Percentiles rank a stretch among this genome's conserved stretches.
These are phyloP conservation scores for Trametes cingulata DNA, from an alignment of 768 basidiomycete species.

Conservation along the genomic window DNA sequence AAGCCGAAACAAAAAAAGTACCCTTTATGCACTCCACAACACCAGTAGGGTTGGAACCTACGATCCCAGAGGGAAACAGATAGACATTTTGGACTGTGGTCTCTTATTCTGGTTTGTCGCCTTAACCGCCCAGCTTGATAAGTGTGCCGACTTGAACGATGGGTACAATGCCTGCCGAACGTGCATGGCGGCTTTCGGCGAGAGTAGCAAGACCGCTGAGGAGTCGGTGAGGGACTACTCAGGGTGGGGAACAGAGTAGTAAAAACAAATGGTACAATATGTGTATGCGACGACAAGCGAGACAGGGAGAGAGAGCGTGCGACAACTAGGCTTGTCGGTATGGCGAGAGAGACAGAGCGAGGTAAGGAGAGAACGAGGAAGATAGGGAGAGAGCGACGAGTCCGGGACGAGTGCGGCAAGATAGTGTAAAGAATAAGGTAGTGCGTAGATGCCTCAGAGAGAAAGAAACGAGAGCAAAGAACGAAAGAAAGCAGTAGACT, in stretches of 20 bases:
- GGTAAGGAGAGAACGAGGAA: neutral
- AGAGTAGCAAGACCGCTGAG: no score
- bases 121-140: neutral
- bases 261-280: neutral
- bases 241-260: no score
- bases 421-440: conserved; percentile 5
- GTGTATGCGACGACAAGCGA: no score
- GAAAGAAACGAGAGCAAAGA: neutral
- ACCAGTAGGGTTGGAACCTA: conserved; percentile 8
- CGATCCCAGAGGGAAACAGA: conserved; percentile 3
- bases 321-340: no score
- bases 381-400: no score
- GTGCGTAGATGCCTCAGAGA: neutral
- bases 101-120: neutral
- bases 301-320: no score
- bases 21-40: neutral
- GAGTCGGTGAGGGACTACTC: no score
- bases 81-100: neutral
- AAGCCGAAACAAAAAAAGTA: neutral
- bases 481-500: neutral
- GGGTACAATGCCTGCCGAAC: neutral
- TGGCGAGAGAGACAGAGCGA: no score
- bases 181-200: neutral
- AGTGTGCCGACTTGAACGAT: no score
- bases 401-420: neutral